Evolutionary conservation across 768 basidiomycete genomes (phyloP), one percentile per base, ranked within the genome.

Genomic region (Trametopsis cervina): DNA sequence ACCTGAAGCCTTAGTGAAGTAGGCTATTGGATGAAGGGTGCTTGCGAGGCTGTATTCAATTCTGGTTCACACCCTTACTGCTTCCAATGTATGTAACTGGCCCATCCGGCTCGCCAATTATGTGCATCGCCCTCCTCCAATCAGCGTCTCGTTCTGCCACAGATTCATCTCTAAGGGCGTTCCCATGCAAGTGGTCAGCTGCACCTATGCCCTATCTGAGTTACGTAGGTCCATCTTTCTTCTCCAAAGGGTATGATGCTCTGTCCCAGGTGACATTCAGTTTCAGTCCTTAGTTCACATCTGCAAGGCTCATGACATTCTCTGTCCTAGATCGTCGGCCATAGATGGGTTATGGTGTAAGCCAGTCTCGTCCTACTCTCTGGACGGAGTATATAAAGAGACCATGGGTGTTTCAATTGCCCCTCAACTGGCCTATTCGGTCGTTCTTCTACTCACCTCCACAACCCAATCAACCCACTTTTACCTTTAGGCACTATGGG

Each of bases 401-500:
- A 15, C 15, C 7, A 15, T 33, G 9, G 29, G 15, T 7, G 29
- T 33, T 15, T 33, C 29, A 7, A 33, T 33, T 7, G 15, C 9
- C 29, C 15, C 43, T 33, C 41, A 42, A 24, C 22, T 20, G 22
- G 12, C 23, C 22, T 21, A 18, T 17, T 33, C 20, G 24, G 24
- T 44, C 6, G 25, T 40, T 39, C 17, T 33, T 27, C 42, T 49
- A 45, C 54, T 50, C 57, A 58, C 47, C 29, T 33, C 15, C 46
- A 12, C 4, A 17, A 15, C 26, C 43, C 25, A 15, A 52, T 48
- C 43, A 37, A 33, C 44, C 36, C 21, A 45, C 41, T 41, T 47
- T 13, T 17, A 27, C 22, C 46, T 41, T 27, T 37, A 27, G 27
- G 22, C 47, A 49, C 29, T 52, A 71, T 68, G 66, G 68, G 67